A percentile compares a stretch with the other conserved stretches of the same genome.
These are phyloP conservation scores for Leccinum proliferum DNA, from an alignment of 1,284 basidiomycete genomes.

Conservation along the genomic window DNA sequence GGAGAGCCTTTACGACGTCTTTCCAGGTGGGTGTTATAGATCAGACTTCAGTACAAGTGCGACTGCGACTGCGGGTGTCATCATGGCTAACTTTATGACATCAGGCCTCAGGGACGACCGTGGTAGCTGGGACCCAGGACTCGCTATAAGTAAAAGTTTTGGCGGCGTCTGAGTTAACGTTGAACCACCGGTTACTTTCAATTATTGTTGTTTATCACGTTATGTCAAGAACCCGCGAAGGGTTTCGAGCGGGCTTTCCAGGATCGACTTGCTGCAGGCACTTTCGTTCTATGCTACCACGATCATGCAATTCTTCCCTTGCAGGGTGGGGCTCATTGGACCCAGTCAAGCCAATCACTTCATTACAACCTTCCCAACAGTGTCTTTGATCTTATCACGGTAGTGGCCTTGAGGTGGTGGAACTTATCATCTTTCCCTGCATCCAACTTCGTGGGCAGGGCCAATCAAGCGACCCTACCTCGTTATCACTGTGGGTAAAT, in stretches of 20 bases:
- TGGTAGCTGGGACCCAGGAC: background rate
- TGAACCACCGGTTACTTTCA: background rate
- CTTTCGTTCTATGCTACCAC: background rate
- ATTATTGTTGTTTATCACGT: background rate
- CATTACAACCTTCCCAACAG: background rate
- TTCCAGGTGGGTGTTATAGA: background rate
- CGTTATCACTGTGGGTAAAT: background rate
- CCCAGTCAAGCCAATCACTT: background rate
- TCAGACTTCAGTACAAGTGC: background rate
- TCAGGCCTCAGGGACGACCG: background rate
- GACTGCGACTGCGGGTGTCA: background rate
- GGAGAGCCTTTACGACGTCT: background rate
- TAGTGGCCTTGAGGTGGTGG: background rate
- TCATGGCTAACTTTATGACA: background rate
- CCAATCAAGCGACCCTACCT: background rate
- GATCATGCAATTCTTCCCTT: background rate
- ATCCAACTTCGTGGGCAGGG: background rate
- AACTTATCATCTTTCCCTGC: background rate
- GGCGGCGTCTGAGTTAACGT: background rate
- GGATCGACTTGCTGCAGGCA: background rate
- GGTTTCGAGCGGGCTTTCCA: constrained; percentile 3
- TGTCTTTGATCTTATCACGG: background rate
- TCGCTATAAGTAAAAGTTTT: background rate
- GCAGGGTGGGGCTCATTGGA: background rate
- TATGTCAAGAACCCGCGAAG: constrained; percentile 5